phyloP scores from a whole-genome alignment of 23 red algal species.

The Gracilaria gracilis region DNA sequence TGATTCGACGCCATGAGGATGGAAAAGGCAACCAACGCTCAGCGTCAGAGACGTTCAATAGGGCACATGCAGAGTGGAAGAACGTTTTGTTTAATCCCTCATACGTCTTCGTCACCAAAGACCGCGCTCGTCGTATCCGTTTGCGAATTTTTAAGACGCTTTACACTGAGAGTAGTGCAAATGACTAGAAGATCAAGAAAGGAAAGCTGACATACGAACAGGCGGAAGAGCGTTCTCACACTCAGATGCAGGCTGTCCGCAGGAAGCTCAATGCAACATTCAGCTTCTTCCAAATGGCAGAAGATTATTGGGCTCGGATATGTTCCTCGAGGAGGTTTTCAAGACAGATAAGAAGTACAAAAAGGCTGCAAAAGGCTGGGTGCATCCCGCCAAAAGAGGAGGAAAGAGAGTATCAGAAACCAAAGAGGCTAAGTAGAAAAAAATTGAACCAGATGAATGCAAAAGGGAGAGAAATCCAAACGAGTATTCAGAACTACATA shows the following conservation, averaged over 20 bases:
- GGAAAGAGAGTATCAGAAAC: too few relatives aligned
- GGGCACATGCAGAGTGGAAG: not conserved
- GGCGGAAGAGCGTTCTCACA: not conserved
- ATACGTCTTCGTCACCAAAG: not conserved
- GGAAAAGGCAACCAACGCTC: not conserved
- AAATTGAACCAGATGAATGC: too few relatives aligned
- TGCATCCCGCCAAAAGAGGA: not conserved
- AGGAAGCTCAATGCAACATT: conserved; percentile 7
- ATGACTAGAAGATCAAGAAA: not conserved
- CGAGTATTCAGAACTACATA: too few relatives aligned
- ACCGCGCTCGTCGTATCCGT: not conserved
- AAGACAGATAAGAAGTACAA: not conserved
- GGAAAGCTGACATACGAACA: not conserved
- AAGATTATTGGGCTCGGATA: not conserved
- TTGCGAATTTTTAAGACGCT: not conserved
- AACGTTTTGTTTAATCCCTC: not conserved
- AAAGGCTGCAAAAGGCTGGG: conserved; percentile 4
- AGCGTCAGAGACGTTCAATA: not conserved
- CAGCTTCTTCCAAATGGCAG: not conserved
- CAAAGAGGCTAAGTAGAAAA: too few relatives aligned
- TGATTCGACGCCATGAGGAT: not conserved
- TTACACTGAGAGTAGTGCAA: not conserved
- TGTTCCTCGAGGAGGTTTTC: too few relatives aligned
- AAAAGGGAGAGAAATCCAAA: too few relatives aligned
- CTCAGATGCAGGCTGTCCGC: not conserved